These are phyloP conservation scores for Leccinellum rugosiceps DNA, from an alignment of 768 basidiomycete species.

Conservation along the genomic window DNA sequence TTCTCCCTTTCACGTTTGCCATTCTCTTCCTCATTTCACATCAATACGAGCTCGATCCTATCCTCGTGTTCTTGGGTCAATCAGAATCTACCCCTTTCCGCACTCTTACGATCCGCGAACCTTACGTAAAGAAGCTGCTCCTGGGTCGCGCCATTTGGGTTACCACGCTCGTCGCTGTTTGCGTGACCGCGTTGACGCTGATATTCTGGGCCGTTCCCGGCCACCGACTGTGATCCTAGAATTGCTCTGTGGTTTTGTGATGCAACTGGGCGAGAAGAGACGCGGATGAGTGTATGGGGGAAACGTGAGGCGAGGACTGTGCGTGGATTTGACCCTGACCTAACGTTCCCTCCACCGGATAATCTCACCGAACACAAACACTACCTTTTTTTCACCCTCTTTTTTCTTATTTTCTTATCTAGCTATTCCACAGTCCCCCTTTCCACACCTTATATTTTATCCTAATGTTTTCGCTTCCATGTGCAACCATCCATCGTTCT, in stretches of 20 bases:
- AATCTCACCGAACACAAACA: constrained; percentile 13
- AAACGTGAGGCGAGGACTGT: constrained; percentile 11
- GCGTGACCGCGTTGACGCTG: constrained; percentile 79
- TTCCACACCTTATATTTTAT: constrained; percentile 19
- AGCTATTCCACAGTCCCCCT: constrained; percentile 24
- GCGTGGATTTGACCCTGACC: constrained; percentile 15
- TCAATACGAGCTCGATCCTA: constrained; percentile 95
- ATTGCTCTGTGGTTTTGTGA: constrained; percentile 1
- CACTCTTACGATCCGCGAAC: constrained; percentile 86
- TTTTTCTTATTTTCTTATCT: constrained; percentile 32
- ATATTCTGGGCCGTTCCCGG: constrained; percentile 97
- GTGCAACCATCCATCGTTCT: constrained; percentile 21
- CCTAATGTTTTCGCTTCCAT: constrained; percentile 25
- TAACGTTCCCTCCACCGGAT: constrained; percentile 20
- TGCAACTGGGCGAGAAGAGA: constrained; percentile 3
- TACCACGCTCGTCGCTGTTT: constrained; percentile 67
- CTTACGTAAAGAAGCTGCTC: constrained; percentile 90
- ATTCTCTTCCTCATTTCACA: constrained; percentile 90
- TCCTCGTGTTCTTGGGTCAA: constrained; percentile 89
- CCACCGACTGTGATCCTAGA: constrained; percentile 61
- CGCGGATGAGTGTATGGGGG: constrained; percentile 6
- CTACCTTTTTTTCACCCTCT: constrained; percentile 16
- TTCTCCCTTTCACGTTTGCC: constrained; percentile 89
- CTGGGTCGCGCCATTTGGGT: constrained; percentile 93
- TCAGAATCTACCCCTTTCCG: constrained; percentile 98